A percentile compares a stretch with the other conserved stretches of the same genome.
Conservation (phyloP, 108 stramenopile genomes). For the Seminavis robusta region DNA sequence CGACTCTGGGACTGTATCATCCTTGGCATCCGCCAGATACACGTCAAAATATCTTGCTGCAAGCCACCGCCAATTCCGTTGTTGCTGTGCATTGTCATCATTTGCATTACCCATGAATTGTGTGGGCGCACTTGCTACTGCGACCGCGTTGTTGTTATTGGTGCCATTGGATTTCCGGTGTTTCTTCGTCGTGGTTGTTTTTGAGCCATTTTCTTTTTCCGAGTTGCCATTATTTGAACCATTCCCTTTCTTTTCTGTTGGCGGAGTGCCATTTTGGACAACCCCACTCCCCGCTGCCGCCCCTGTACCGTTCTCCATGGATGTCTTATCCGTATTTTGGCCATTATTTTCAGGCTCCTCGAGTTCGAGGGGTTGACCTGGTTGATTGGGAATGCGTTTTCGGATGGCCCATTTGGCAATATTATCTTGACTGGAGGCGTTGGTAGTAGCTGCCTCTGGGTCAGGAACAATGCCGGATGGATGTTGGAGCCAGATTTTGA, state of each 20-base stretch:
- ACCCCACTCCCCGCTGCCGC: background rate
- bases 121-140: background rate
- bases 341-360: background rate
- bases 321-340: slow-evolving; percentile 14
- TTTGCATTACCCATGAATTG: slow-evolving; percentile 56
- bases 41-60: slow-evolving; percentile 16
- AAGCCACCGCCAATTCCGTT: slow-evolving; percentile 66
- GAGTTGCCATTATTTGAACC: no score
- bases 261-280: no score
- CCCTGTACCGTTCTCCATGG: background rate
- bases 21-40: background rate
- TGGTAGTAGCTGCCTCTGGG: background rate
- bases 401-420: slow-evolving; percentile 56
- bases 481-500: slow-evolving; percentile 14
- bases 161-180: no score
- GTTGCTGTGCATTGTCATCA: slow-evolving; percentile 54
- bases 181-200: no score
- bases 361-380: no score
- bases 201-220: no score
- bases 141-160: slow-evolving; percentile 1
- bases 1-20: background rate
- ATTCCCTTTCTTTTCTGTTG: no score
- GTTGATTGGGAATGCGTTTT: slow-evolving; percentile 44
- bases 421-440: background rate
- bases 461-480: background rate